Evolutionary conservation across 169 alveolate genomes (phyloP), one percentile per base, ranked within the genome.

Genomic region (Eimeria brunetti): DNA sequence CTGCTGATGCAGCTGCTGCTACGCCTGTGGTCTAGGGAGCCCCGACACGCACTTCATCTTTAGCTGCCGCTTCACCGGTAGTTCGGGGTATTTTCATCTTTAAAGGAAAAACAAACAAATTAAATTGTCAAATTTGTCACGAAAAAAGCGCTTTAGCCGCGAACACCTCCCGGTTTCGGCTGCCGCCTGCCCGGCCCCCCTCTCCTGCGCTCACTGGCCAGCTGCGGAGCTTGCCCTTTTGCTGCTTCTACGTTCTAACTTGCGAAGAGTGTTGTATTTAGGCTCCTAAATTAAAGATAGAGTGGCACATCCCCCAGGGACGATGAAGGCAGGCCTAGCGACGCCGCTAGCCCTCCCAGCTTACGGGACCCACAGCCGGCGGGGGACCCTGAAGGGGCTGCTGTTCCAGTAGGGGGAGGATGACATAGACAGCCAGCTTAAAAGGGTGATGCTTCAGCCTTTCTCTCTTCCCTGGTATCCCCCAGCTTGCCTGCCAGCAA

Each of bases 181-280:
- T 71, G 81, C 81, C 41, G 64, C 86, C 86, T n/a, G 22, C 64
- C 64, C 38, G 58, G 86, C 86, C 86, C 86, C 64, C 64, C 86
- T 44, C 85, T 44, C 14, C 33, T 49, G 49, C 64, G 62, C 64
- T 46, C 64, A 46, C 86, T 49, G 53, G n/a, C 64, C 86, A 7
- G 44, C 41, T 4, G 86, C 46, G 86, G 62, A 20, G 58, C 24
- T 44, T 8, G 44, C 9, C 0, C 20, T 46, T 76, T 76, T 76
- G 46, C 64, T 49, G 86, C 62, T 76, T 76, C 44, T 41, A 41
- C 86, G 12, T 0, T 18, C 86, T 41, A 8, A 16, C 0, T 38
- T 41, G 33, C 24, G 6, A 7, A 76, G 64, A 9, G 86, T 76
- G 58, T 76, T 38, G 56, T 11, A 9, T 46, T 44, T 22, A 76